These are phyloP conservation scores for Alternaria ventricosa DNA, from an alignment of 2,329 filamentous ascomycete genomes.

Conservation along the genomic window DNA sequence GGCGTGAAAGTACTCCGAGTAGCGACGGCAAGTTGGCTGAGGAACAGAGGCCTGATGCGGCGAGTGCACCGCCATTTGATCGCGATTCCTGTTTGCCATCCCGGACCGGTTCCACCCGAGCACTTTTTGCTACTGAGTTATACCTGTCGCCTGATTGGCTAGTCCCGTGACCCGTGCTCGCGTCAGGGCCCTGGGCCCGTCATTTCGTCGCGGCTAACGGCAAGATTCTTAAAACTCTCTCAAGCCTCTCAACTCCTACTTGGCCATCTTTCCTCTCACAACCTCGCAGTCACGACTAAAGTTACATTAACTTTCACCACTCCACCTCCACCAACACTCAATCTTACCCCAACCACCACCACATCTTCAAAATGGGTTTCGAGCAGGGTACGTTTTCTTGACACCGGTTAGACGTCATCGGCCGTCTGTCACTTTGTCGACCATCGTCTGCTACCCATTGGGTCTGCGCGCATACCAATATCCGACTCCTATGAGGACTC, in stretches of 20 bases:
- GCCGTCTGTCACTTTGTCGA: conserved; percentile 25
- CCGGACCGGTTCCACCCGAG: conserved; percentile 29
- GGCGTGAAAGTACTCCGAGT: background rate
- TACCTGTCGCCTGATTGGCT: conserved; percentile 20
- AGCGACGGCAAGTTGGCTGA: background rate
- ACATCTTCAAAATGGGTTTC: conserved; percentile 49
- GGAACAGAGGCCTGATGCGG: background rate
- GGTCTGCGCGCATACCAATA: conserved; percentile 26
- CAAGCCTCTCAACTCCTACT: conserved; percentile 31
- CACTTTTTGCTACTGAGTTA: conserved; percentile 18
- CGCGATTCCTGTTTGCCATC: conserved; percentile 8
- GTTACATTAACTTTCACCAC: background rate
- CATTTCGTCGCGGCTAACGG: conserved; percentile 22
- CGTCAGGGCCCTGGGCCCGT: conserved; percentile 14
- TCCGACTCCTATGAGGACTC: conserved; percentile 8
- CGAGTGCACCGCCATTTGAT: conserved; percentile 1
- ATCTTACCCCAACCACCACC: conserved; percentile 6
- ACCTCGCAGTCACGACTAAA: conserved; percentile 15
- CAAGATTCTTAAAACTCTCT: conserved; percentile 10
- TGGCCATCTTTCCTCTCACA: conserved; percentile 31
- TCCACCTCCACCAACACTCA: background rate
- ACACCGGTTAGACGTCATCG: conserved; percentile 39
- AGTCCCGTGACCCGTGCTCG: conserved; percentile 8
- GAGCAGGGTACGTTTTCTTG: conserved; percentile 45
- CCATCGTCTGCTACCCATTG: conserved; percentile 30